A percentile compares a stretch with the other conserved stretches of the same genome.
Evolutionary conservation across 179 eudicot genomes (phyloP).

Genomic region (Spinacia oleracea): DNA sequence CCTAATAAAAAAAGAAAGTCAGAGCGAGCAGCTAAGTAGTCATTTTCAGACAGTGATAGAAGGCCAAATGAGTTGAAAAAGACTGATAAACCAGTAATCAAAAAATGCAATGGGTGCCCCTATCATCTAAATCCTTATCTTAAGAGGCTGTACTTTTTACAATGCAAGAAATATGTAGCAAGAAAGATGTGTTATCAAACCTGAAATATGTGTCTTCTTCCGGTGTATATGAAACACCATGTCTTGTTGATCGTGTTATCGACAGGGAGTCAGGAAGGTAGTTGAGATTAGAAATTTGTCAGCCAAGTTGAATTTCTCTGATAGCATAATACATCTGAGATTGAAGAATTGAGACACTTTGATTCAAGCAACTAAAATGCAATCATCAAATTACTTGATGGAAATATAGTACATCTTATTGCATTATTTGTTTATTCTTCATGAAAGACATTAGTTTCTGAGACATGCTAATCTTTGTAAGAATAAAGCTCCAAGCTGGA

Average conservation of each 20-base stretch:
- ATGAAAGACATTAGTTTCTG: neutral
- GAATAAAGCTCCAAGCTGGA: conserved; percentile 23
- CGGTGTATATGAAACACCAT: neutral
- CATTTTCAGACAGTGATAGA: too few relatives aligned
- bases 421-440: neutral
- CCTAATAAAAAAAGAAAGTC: too few relatives aligned
- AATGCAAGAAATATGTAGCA: neutral
- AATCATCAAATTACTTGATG: neutral
- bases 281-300: neutral
- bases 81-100: too few relatives aligned
- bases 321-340: neutral
- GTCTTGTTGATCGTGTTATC: neutral
- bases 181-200: conserved; percentile 1
- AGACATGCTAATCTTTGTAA: conserved; percentile 16
- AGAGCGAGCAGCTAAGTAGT: too few relatives aligned
- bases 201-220: neutral
- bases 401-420: neutral
- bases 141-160: neutral
- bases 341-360: neutral
- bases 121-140: too few relatives aligned
- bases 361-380: neutral
- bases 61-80: too few relatives aligned
- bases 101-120: too few relatives aligned
- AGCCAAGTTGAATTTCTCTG: neutral
- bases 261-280: neutral